Conservation (phyloP, 805 yeast genomes). For the Isabelozyma rhagii region DNA sequence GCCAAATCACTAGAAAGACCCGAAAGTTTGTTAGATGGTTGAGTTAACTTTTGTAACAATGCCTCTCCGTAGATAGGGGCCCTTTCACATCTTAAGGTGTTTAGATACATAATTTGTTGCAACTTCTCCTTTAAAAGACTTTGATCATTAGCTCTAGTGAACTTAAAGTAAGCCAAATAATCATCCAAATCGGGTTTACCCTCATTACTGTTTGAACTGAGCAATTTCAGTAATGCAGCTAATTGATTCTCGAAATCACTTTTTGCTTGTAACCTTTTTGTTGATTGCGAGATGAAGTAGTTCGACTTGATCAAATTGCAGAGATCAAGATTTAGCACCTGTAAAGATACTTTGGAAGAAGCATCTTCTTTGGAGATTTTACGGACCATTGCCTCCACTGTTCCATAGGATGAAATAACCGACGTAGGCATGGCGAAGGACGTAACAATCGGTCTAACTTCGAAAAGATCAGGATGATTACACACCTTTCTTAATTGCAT, state of each 20-base stretch:
- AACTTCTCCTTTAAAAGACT: slow-evolving; percentile 49
- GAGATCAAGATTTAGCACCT: slow-evolving; percentile 60
- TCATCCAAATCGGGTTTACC: slow-evolving; percentile 24
- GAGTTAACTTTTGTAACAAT: slow-evolving; percentile 40
- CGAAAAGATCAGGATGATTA: slow-evolving; percentile 94
- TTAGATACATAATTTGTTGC: slow-evolving; percentile 58
- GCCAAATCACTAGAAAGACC: slow-evolving; percentile 17
- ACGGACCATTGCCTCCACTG: slow-evolving; percentile 34
- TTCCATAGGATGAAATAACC: slow-evolving; percentile 49
- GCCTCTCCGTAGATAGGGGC: slow-evolving; percentile 69
- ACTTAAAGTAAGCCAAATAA: slow-evolving; percentile 58
- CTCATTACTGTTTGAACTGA: slow-evolving; percentile 14
- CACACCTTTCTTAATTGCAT: slow-evolving; percentile 98
- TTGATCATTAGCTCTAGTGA: slow-evolving; percentile 51
- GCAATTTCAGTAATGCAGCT: slow-evolving; percentile 36
- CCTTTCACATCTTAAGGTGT: slow-evolving; percentile 60
- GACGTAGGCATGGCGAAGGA: slow-evolving; percentile 75
- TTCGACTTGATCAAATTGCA: slow-evolving; percentile 44
- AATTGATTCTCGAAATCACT: slow-evolving; percentile 43
- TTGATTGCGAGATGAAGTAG: slow-evolving; percentile 45
- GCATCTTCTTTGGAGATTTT: slow-evolving; percentile 16
- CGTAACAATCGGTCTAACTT: slow-evolving; percentile 90
- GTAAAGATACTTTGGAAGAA: slow-evolving; percentile 38
- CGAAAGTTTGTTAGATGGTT: slow-evolving; percentile 7
- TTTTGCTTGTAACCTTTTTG: slow-evolving; percentile 46